Evolutionary conservation across 2,329 filamentous ascomycete species (phyloP), one percentile per base, ranked within the genome.

Genomic region (Zasmidium citrigriseum): DNA sequence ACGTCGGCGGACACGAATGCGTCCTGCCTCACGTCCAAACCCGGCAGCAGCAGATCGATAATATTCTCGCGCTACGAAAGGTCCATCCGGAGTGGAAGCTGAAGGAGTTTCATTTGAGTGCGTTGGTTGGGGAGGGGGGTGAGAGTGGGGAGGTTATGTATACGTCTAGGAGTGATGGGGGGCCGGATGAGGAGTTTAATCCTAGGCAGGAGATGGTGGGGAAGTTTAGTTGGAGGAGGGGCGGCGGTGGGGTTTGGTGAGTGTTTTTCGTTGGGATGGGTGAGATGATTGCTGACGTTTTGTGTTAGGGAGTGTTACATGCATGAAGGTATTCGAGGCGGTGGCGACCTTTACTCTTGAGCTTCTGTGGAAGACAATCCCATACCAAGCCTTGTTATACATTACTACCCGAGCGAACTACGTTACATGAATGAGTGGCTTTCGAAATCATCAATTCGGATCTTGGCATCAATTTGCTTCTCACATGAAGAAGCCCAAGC

Each of bases 401-500:
- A 41, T 41, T 41, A 41, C 34, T 7, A n/a, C 34, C 34, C 34
- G 5, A 16, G 34, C 34, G 34, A 7, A 41, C 14, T 41, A 41
- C 18, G 34, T 4, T 41, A 41, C 34, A 41, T 7, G n/a, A n/a
- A 41, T 4, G 34, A 9, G 34, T 4, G 18, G 18, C 34, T n/a
- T 7, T 16, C 18, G 34, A 10, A 11, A 4, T 10, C 34, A 34
- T 7, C 7, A 34, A 11, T 41, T n/a, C 12, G 16, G 14, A 11
- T 7, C 4, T 4, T 16, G 34, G 34, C 7, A 16, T 16, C 34
- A 41, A 16, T 41, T 16, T n/a, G 34, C 34, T 9, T n/a, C 25
- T 54, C 22, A 54, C 41, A 55, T 4, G 22, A 46, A 29, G 20
- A 55, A 54, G 1, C 46, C 46, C n/a, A 55, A 20, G 18, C 23